Base-by-base conservation (phyloP, 768 basidiomycete genomes). In the Gymnopilus junonius region DNA sequence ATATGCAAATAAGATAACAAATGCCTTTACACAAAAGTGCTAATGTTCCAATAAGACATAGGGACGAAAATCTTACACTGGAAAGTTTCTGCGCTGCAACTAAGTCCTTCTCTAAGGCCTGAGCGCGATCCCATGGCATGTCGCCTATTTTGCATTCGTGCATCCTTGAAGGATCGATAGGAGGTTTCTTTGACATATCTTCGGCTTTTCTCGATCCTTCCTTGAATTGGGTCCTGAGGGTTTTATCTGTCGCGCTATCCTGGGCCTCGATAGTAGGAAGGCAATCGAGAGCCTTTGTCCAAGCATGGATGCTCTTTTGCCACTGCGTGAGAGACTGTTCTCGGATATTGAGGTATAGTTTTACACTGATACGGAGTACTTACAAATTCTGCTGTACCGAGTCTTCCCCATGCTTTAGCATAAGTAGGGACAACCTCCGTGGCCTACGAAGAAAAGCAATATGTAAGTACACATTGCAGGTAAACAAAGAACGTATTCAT, bases 341-440 rank as follows among this genome's bases (percentile, higher is more conserved):
- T 31, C 40, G 21, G 5, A 23, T 11, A 40, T 5, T 27, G 42
- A 12, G 17, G 29, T 15, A 35, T 20, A 8, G 12, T 42, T 7
- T 5, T 23, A 20, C 6, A n/a, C 4, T 12, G 15, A 27, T 34
- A 45, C 4, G 34, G 34, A 43, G 29, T 7, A 61, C 69, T 64
- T 29, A 80, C 79, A 35, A 69, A 68, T 37, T 67, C 58, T 32
- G 74, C 80, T 21, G 74, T 70, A 14, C 75, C 82, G 15, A 80
- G 69, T 55, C 83, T 72, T 29, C 73, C 74, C 79, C 80, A 82
- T 29, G 73, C 81, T 65, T 83, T 83, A 3, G 74, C 71, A 55
- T 80, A 83, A 2, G 63, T 69, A 5, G 81, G 76, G 63, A 82
- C 79, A 10, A 80, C 63, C 25, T 75, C 65, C 11, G 74, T 78